Evolutionary conservation across 352 stramenopile species (phyloP), one percentile per base, ranked within the genome.

Genomic region (Globisporangium nunn): DNA sequence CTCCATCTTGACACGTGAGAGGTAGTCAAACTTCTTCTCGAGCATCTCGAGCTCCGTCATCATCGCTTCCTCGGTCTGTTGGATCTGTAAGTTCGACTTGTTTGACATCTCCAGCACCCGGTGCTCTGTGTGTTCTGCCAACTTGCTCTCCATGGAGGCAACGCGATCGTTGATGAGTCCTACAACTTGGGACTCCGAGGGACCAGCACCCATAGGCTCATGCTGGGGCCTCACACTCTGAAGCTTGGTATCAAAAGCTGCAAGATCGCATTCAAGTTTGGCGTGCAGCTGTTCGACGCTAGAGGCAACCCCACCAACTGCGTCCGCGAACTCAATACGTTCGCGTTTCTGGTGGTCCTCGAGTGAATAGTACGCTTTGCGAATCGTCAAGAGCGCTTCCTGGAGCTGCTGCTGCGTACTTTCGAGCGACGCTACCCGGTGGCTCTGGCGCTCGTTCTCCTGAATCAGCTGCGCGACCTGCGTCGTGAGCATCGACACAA

Each of bases 1-100:
- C 60, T 88, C 77, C 75, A 78, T 85, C 50, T 87, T 87, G 54
- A 87, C 65, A 35, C 76, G 74, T 28, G 75, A 87, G 43, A 89
- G 53, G 48, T 85, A 87, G 23, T 85, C 79, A 35, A 87, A 85
- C 23, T 81, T 75, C 39, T 89, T 89, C 43, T 89, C 79, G 11
- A 89, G 63, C 56, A 85, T 67, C 48, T 86, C 76, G 4, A 87
- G 28, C 49, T 82, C 65, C 1, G 28, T 58, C 44, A 70, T 63
- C n/a, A 86, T 69, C 3, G 66, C 54, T 50, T 86, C 76, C 29
- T 87, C 71, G 6, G 64, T 77, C 28, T 72, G 56, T 54, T 75
- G 66, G 0, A 41, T 47, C 6, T 64, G 67, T 29, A 69, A 28
- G n/a, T 58, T 66, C 35, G 62, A 56, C 29, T 59, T 61, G 33